Conservation (phyloP, 305 asterid species). For the Plantago rigida region DNA sequence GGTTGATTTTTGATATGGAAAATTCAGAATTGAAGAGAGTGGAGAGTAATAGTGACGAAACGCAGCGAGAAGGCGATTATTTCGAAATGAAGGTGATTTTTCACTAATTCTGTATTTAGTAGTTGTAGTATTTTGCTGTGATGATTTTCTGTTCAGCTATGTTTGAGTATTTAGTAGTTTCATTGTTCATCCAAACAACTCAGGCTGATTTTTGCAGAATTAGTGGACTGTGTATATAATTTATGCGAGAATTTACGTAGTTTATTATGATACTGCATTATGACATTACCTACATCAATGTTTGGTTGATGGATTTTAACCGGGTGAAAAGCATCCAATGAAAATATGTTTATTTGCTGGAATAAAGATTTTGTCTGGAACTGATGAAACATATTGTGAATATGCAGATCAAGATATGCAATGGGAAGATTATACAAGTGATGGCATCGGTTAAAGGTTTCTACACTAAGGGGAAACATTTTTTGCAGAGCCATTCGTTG, state of each 20-base stretch:
- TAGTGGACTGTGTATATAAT: no score
- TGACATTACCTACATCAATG: no score
- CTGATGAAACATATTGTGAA: slow-evolving; percentile 23
- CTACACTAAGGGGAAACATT: slow-evolving; percentile 73
- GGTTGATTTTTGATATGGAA: slow-evolving; percentile 14
- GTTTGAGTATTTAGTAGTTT: no score
- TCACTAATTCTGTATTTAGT: neutral
- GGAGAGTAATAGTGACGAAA: slow-evolving; percentile 45
- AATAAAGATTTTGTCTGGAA: neutral
- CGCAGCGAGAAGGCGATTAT: slow-evolving; percentile 59
- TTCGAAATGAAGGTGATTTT: slow-evolving; percentile 71
- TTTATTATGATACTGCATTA: no score
- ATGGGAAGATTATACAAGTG: slow-evolving; percentile 80
- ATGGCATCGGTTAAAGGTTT: slow-evolving; percentile 79
- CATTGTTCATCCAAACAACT: no score
- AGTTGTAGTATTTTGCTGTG: neutral
- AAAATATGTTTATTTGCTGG: neutral
- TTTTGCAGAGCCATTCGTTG: slow-evolving; percentile 70
- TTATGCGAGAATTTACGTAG: neutral
- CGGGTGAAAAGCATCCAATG: neutral
- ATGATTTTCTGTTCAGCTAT: no score
- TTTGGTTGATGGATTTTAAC: neutral
- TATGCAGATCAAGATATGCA: slow-evolving; percentile 91
- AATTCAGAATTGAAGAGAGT: slow-evolving; percentile 59
- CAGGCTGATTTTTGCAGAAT: no score